These are phyloP conservation scores for Diplosphaera chodatii DNA, from an alignment of 139 green algal species.

Conservation along the genomic window DNA sequence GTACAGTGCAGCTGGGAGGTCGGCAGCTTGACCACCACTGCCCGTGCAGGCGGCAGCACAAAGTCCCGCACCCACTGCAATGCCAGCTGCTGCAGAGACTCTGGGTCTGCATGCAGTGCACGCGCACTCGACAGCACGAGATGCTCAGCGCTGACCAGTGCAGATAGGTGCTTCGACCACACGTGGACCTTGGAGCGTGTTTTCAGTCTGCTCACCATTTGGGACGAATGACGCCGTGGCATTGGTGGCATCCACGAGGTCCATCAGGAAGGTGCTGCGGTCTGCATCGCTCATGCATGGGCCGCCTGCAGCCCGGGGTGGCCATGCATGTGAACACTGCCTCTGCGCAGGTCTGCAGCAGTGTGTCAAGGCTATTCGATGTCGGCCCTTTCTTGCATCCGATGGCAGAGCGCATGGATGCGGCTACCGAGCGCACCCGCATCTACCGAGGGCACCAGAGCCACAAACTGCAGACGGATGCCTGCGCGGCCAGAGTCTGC, in stretches of 20 bases:
- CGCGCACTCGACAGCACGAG: too few species aligned
- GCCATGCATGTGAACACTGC: too few species aligned
- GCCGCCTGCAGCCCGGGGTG: not conserved
- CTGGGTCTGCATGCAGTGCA: not conserved
- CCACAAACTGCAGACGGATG: not conserved
- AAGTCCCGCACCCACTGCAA: not conserved
- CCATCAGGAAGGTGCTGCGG: not conserved
- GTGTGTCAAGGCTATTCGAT: too few species aligned
- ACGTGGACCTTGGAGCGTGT: too few species aligned
- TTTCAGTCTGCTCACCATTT: not conserved
- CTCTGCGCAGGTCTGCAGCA: too few species aligned
- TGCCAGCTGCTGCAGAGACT: not conserved
- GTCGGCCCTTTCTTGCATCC: too few species aligned
- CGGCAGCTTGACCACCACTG: not conserved
- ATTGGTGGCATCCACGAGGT: not conserved
- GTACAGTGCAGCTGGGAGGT: not conserved
- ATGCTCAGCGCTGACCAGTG: too few species aligned
- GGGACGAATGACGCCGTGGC: not conserved
- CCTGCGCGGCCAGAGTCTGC: not conserved
- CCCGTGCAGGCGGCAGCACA: not conserved
- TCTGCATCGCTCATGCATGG: not conserved
- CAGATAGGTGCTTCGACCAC: too few species aligned
- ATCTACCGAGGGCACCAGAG: not conserved
- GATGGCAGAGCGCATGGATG: too few species aligned
- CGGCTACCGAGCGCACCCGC: not conserved